A percentile compares a stretch with the other conserved stretches of the same genome.
phyloP scores from a whole-genome alignment of 2,329 filamentous ascomycete genomes.

The Cryoendolithus antarcticus region DNA sequence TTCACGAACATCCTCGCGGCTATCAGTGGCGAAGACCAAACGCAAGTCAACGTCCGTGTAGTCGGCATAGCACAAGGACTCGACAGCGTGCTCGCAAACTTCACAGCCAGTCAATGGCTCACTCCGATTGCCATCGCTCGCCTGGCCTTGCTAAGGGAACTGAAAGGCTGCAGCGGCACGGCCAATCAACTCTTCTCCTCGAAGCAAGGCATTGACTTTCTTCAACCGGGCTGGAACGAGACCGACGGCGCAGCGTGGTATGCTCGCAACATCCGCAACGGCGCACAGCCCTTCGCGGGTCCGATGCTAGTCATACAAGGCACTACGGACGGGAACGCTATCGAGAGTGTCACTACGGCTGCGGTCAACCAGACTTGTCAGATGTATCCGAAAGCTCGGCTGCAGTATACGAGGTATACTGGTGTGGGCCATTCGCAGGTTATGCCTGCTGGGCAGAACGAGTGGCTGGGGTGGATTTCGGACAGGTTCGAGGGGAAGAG shows the following conservation, averaged over 20 bases:
- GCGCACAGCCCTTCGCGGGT: conserved; percentile 22
- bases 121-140: conserved; percentile 15
- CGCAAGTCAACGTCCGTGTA: conserved; percentile 11
- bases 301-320: conserved; percentile 30
- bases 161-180: conserved; percentile 11
- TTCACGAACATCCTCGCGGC: conserved; percentile 18
- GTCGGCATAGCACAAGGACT: conserved; percentile 11
- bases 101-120: conserved; percentile 17
- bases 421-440: conserved; percentile 20
- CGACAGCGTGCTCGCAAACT: conserved; percentile 16
- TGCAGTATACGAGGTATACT: conserved; percentile 17
- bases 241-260: conserved; percentile 13
- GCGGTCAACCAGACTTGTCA: conserved; percentile 16
- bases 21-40: conserved; percentile 9
- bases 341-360: conserved; percentile 9
- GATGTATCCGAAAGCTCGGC: conserved; percentile 9
- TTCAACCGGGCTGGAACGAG: conserved; percentile 12
- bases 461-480: conserved; percentile 22
- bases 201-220: conserved; percentile 3
- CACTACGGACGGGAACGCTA: conserved; percentile 13
- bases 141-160: conserved; percentile 9
- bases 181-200: conserved; percentile 9
- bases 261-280: conserved; percentile 16
- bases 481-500: conserved; percentile 15
- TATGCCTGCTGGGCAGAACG: conserved; percentile 17